Percentiles rank a stretch among this genome's conserved stretches.
Conservation (phyloP, 73 alveolate genomes). For the Strombidium stylifer region DNA sequence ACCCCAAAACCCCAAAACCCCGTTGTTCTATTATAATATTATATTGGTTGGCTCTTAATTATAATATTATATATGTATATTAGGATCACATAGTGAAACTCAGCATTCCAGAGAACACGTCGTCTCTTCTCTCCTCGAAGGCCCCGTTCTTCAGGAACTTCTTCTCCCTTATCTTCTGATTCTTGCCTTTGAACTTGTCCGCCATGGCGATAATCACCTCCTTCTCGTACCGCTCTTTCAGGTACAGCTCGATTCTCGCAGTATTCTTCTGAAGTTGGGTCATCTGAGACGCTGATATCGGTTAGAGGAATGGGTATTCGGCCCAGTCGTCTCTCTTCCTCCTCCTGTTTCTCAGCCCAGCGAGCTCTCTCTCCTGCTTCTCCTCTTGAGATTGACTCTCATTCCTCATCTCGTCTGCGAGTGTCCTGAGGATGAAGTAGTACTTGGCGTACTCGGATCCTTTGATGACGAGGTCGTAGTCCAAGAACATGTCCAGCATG, state of each 20-base stretch:
- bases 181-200: not conserved
- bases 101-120: too few species aligned
- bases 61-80: too few species aligned
- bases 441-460: conserved; percentile 96
- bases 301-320: conserved; percentile 30
- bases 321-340: too few species aligned
- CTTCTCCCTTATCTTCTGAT: conserved; percentile 4
- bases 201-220: not conserved
- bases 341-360: conserved; percentile 40
- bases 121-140: too few species aligned
- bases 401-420: conserved; percentile 77
- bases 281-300: conserved; percentile 51
- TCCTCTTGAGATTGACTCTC: conserved; percentile 57
- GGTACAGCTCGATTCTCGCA: conserved; percentile 58
- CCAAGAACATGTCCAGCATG: conserved; percentile 86
- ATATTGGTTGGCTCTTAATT: not conserved
- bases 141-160: too few species aligned
- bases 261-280: conserved; percentile 47
- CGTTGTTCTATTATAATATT: too few species aligned
- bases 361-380: not conserved
- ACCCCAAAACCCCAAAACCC: not conserved
- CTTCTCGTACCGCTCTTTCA: conserved; percentile 62
- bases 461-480: conserved; percentile 88
- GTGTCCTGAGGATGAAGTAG: conserved; percentile 92
- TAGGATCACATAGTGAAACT: too few species aligned